Evolutionary conservation across 169 alveolate genomes (phyloP).

Genomic region (Cryptosporidium sp.): DNA sequence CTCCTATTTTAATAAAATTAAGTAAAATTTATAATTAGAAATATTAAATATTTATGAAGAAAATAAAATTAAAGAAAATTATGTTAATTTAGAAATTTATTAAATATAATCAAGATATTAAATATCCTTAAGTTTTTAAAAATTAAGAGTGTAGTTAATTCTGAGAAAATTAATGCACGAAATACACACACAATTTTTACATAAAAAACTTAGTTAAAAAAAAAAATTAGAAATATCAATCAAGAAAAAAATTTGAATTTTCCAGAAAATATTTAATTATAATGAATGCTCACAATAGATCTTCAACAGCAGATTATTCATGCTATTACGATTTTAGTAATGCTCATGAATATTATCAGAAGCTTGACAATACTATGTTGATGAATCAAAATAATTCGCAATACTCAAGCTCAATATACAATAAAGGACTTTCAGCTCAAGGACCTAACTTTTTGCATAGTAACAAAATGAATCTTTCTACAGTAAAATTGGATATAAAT

Average conservation of each 20-base stretch:
- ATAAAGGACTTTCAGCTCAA: constrained; percentile 64
- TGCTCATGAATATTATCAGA: not conserved
- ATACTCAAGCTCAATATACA: constrained; percentile 19
- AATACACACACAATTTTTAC: constrained; percentile 11
- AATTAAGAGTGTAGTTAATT: constrained; percentile 5
- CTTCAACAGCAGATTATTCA: constrained; percentile 10
- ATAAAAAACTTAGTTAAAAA: not conserved
- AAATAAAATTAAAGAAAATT: no score
- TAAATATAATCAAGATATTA: no score
- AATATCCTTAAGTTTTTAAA: no score
- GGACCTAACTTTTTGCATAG: constrained; percentile 66
- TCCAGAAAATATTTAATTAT: not conserved
- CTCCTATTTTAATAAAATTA: no score
- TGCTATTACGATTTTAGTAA: constrained; percentile 9
- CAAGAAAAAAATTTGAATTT: not conserved
- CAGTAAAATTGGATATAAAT: constrained; percentile 44
- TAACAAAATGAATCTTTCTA: constrained; percentile 46
- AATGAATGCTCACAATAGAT: constrained; percentile 28
- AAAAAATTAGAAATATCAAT: not conserved
- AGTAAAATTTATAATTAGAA: no score
- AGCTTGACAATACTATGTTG: not conserved
- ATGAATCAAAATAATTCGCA: not conserved
- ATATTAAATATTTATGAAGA: no score
- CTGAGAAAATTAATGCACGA: not conserved
- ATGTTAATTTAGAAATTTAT: no score